Conservation (phyloP, 768 basidiomycete genomes). For the Mycena indigotica region DNA sequence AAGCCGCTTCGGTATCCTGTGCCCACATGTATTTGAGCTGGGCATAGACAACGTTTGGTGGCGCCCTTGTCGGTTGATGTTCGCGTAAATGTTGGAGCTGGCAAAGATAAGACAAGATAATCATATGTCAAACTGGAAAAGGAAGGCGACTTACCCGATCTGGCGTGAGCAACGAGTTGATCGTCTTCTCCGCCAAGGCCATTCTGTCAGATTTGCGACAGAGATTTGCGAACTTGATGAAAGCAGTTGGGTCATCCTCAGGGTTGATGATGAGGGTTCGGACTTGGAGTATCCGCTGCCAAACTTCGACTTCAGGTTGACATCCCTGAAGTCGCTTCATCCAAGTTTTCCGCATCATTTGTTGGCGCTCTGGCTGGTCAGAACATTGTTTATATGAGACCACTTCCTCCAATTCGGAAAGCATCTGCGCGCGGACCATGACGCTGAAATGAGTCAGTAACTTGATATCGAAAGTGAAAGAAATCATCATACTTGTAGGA, state of each 20-base stretch:
- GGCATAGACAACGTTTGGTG: slow-evolving; percentile 95
- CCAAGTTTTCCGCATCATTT: slow-evolving; percentile 92
- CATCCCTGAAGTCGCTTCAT: slow-evolving; percentile 98
- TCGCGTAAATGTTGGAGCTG: slow-evolving; percentile 52
- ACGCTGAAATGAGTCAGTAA: slow-evolving; percentile 52
- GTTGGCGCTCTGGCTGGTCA: slow-evolving; percentile 90
- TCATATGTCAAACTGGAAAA: not conserved
- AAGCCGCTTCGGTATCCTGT: slow-evolving; percentile 45
- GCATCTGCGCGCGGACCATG: slow-evolving; percentile 97
- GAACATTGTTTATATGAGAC: slow-evolving; percentile 93
- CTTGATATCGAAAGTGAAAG: not conserved
- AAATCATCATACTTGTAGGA: slow-evolving; percentile 80
- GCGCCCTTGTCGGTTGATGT: slow-evolving; percentile 70
- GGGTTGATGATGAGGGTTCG: slow-evolving; percentile 91
- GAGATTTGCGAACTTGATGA: slow-evolving; percentile 98
- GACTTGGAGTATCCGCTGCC: slow-evolving; percentile 97
- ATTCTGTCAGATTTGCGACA: slow-evolving; percentile 96
- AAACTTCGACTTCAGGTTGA: slow-evolving; percentile 98
- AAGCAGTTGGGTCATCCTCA: slow-evolving; percentile 93
- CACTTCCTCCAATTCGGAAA: slow-evolving; percentile 97
- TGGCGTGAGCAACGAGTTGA: slow-evolving; percentile 87
- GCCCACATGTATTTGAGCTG: slow-evolving; percentile 98
- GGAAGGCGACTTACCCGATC: slow-evolving; percentile 52
- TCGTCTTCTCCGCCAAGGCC: slow-evolving; percentile 92
- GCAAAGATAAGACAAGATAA: not conserved